Conservation (phyloP, 2,329 filamentous ascomycete genomes). For the Scedosporium boydii region DNA sequence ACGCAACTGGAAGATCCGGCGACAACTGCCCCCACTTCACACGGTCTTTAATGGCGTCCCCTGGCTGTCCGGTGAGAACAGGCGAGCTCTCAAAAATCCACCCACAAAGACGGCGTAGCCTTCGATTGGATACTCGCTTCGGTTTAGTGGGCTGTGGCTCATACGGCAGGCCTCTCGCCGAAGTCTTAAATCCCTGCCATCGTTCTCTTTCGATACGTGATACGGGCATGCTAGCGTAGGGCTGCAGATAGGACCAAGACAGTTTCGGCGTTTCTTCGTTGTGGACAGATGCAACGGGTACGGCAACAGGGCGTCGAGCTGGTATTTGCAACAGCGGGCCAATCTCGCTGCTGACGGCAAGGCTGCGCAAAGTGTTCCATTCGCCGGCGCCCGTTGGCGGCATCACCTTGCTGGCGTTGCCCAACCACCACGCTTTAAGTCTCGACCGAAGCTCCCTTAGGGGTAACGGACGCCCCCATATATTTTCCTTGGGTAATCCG, state of each 20-base stretch:
- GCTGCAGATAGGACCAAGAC: not conserved
- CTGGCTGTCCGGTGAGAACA: not conserved
- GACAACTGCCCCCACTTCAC: not conserved
- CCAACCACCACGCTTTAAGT: not conserved
- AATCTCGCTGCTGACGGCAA: constrained; percentile 28
- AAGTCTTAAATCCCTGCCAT: not conserved
- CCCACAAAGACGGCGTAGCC: not conserved
- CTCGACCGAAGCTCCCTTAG: not conserved
- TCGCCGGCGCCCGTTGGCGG: constrained; percentile 39
- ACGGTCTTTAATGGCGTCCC: not conserved
- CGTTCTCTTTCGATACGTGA: not conserved
- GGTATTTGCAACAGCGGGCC: constrained; percentile 26
- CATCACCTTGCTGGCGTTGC: not conserved
- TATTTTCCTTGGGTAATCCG: constrained; percentile 30
- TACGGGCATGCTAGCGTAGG: not conserved
- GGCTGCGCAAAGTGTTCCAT: constrained; percentile 43
- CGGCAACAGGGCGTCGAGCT: constrained; percentile 22
- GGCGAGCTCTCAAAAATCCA: not conserved
- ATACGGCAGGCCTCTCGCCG: not conserved
- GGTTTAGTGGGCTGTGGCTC: not conserved
- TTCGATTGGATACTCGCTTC: not conserved
- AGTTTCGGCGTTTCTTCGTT: not conserved
- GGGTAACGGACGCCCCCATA: constrained; percentile 35
- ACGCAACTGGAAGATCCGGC: not conserved
- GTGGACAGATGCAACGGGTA: not conserved